Evolutionary conservation across 2,329 filamentous ascomycete genomes (phyloP), one percentile per base, ranked within the genome.

Genomic region (Byssoonygena ceratinophila): DNA sequence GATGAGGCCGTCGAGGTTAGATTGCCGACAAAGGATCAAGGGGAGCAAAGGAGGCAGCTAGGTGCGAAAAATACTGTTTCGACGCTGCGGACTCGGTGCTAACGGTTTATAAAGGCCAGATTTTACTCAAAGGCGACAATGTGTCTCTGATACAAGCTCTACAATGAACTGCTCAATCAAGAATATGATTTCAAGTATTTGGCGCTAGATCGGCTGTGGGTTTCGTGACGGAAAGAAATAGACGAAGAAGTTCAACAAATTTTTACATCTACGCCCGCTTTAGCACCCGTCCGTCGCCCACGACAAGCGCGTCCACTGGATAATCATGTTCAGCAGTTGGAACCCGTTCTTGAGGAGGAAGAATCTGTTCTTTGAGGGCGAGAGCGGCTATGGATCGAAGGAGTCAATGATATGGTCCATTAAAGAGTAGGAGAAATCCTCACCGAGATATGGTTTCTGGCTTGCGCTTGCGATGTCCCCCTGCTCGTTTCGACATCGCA

Each of bases 1-100:
- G 92, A 98, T 65, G 89, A 98, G 62, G 92, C 92, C 27, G 82
- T 96, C 53, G 91, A 97, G 72, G 89, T 98, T 41, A 86, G 84
- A 68, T 80, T 88, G 65, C 76, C 87, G 52, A 89, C 85, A 57
- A 94, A 94, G 76, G 82, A 80, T 14, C 84, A 86, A 39, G 81
- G 84, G 59, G 90, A 94, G 72, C 82, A 81, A 59, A 79, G 90
- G 67, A 82, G 87, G 69, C 76, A 82, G 40, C 69, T 96, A 49
- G 91, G 90, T 94, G 77, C n/a, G n/a, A n/a, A n/a, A n/a, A n/a
- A n/a, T n/a, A n/a, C n/a, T n/a, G n/a, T n/a, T n/a, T n/a, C n/a
- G n/a, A n/a, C n/a, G n/a, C n/a, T n/a, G n/a, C n/a, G n/a, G n/a
- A n/a, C n/a, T n/a, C n/a, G n/a, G 23, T 50, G 27, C 43, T 52